These are phyloP conservation scores for Penicillium crystallinum DNA, from an alignment of 495 filamentous ascomycete genomes.

Conservation along the genomic window DNA sequence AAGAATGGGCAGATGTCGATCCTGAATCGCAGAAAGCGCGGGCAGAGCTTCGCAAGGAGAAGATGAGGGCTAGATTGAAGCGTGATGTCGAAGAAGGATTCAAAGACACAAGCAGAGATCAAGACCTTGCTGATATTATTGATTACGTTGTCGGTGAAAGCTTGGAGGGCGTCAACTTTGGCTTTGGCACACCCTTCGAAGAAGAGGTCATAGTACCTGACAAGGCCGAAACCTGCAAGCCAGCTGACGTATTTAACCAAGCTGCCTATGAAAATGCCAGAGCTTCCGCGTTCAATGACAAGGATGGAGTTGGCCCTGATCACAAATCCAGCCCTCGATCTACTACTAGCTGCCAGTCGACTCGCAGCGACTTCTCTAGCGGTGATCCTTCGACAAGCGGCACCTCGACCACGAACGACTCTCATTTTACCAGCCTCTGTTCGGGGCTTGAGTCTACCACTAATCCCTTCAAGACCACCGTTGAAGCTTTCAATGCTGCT, in stretches of 20 bases:
- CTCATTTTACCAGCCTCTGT: neutral
- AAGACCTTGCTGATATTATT: neutral
- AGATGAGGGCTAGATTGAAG: slow-evolving; percentile 10
- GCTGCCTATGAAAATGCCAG: neutral
- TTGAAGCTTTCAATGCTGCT: neutral
- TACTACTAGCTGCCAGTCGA: neutral
- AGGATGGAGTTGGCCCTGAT: neutral
- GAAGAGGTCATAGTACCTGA: neutral
- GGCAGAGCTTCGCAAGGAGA: slow-evolving; percentile 1
- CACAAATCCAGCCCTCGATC: neutral
- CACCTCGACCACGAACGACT: neutral
- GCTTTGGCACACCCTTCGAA: no score
- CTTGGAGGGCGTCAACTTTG: neutral
- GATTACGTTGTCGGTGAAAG: neutral
- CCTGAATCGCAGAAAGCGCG: slow-evolving; percentile 10
- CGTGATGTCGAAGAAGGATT: slow-evolving; percentile 7
- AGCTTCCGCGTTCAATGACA: neutral
- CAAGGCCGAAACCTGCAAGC: neutral
- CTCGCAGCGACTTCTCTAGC: neutral
- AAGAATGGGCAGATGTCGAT: slow-evolving; percentile 4
- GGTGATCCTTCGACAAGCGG: neutral
- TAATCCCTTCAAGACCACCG: neutral
- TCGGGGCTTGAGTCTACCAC: neutral
- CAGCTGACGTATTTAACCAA: neutral
- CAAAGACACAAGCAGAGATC: neutral